Conservation (phyloP, 73 alveolate genomes). For the Stentor coeruleus region DNA sequence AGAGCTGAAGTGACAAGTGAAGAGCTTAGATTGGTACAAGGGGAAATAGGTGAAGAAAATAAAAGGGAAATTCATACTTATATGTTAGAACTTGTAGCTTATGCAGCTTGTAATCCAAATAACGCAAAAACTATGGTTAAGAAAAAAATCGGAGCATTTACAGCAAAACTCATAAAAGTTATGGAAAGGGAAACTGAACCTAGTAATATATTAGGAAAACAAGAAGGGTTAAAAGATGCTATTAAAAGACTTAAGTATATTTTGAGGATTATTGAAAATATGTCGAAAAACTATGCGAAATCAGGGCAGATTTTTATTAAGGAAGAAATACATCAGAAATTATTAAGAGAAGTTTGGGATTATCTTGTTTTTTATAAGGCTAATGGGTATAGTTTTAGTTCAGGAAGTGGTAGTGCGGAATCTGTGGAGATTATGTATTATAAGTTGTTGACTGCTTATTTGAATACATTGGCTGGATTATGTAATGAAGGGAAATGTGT, state of each 20-base stretch:
- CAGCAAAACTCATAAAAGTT: slow-evolving; percentile 39
- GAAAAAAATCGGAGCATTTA: slow-evolving; percentile 30
- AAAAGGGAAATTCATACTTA: background rate
- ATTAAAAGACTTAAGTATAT: slow-evolving; percentile 33
- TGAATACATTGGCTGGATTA: slow-evolving; percentile 15
- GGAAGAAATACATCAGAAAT: slow-evolving; percentile 17
- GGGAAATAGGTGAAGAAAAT: background rate
- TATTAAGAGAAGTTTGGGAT: slow-evolving; percentile 16
- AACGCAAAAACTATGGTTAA: slow-evolving; percentile 35
- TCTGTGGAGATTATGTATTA: slow-evolving; percentile 21
- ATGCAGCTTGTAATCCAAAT: background rate
- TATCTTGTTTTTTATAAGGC: slow-evolving; percentile 1
- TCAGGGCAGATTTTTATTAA: background rate
- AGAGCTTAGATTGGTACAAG: background rate
- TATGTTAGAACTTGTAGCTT: slow-evolving; percentile 11
- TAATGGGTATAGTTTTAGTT: slow-evolving; percentile 13
- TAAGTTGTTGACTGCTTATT: slow-evolving; percentile 6
- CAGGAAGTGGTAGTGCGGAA: background rate
- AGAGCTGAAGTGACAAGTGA: slow-evolving; percentile 3
- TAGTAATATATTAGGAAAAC: background rate
- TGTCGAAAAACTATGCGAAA: background rate
- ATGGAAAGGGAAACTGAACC: slow-evolving; percentile 36
- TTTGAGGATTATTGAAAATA: slow-evolving; percentile 45
- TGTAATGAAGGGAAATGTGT: slow-evolving; percentile 12
- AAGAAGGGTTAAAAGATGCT: slow-evolving; percentile 19